These are phyloP conservation scores for Melampsora americana DNA, from an alignment of 1,284 basidiomycete species.

Conservation along the genomic window DNA sequence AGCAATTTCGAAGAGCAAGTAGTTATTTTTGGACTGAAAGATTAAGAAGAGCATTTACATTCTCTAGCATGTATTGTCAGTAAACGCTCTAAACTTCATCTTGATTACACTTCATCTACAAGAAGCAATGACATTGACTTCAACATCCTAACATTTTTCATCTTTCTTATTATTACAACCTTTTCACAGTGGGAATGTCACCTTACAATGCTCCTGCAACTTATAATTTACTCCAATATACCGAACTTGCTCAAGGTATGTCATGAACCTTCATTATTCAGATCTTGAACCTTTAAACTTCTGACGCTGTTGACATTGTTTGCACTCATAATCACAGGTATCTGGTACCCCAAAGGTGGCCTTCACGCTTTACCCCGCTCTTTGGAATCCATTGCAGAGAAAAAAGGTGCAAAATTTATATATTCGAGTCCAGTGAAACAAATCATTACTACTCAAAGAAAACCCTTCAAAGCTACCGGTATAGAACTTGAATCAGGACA, in stretches of 20 bases:
- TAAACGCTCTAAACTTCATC: not conserved
- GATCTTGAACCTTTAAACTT: not conserved
- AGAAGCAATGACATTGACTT: too few species aligned
- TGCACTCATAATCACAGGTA: conserved; percentile 52
- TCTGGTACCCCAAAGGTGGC: conserved; percentile 61
- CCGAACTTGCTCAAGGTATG: conserved; percentile 57
- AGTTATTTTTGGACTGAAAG: conserved; percentile 58
- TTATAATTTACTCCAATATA: conserved; percentile 60
- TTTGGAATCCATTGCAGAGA: conserved; percentile 56
- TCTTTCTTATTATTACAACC: not conserved
- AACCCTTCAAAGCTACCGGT: conserved; percentile 53
- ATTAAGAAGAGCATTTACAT: conserved; percentile 58
- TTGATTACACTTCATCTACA: not conserved
- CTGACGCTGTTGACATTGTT: not conserved
- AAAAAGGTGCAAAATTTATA: conserved; percentile 56
- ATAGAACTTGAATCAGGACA: conserved; percentile 57
- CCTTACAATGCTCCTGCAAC: conserved; percentile 61
- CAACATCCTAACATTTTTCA: conserved; percentile 1
- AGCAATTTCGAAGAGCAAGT: conserved; percentile 36
- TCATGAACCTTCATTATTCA: not conserved
- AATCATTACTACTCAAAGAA: conserved; percentile 53
- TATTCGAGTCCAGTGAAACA: conserved; percentile 56
- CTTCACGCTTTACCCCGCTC: conserved; percentile 55
- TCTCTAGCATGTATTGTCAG: conserved; percentile 56
- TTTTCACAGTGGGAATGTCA: conserved; percentile 56